Percentiles rank a stretch among this genome's conserved stretches.
phyloP scores from a whole-genome alignment of 2,329 filamentous ascomycete genomes.

The Ophiocordyceps robertsii region DNA sequence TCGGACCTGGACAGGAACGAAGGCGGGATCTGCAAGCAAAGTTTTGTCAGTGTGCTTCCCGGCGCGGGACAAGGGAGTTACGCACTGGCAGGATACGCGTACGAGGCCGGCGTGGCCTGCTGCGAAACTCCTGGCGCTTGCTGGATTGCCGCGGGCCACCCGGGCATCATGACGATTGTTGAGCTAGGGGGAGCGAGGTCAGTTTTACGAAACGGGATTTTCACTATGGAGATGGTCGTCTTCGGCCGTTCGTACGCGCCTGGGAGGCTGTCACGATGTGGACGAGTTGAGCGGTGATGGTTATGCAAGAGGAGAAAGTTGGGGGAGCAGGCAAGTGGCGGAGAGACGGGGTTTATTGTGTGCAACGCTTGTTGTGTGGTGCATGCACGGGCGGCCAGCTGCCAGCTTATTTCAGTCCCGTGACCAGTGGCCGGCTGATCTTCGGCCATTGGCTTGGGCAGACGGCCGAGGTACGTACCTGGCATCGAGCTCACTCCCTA shows the following conservation, averaged over 20 bases:
- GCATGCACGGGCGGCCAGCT: not conserved
- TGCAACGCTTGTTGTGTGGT: too few relatives aligned
- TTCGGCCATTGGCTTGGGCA: too few relatives aligned
- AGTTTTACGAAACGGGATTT: constrained; percentile 3
- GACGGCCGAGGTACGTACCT: too few relatives aligned
- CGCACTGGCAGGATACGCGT: constrained; percentile 26
- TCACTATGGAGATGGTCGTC: constrained; percentile 2
- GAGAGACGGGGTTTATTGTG: too few relatives aligned
- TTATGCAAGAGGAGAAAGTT: not conserved
- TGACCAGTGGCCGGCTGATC: not conserved
- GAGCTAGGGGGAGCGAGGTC: constrained; percentile 1
- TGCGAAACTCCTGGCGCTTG: constrained; percentile 27
- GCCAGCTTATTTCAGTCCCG: not conserved
- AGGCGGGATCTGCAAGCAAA: constrained; percentile 33
- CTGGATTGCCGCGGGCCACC: constrained; percentile 21
- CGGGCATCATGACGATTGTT: constrained; percentile 19
- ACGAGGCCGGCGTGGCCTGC: constrained; percentile 18
- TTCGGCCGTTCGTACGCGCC: not conserved
- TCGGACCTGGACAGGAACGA: constrained; percentile 47
- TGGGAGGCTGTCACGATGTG: not conserved
- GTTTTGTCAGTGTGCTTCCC: constrained; percentile 10
- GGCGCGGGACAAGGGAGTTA: constrained; percentile 1
- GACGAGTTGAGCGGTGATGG: constrained; percentile 1
- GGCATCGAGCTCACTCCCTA: too few relatives aligned
- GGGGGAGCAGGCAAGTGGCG: not conserved